A percentile compares a stretch with the other conserved stretches of the same genome.
Conservation (phyloP, 805 yeast genomes). For the Jamesozyma spencerorum region DNA sequence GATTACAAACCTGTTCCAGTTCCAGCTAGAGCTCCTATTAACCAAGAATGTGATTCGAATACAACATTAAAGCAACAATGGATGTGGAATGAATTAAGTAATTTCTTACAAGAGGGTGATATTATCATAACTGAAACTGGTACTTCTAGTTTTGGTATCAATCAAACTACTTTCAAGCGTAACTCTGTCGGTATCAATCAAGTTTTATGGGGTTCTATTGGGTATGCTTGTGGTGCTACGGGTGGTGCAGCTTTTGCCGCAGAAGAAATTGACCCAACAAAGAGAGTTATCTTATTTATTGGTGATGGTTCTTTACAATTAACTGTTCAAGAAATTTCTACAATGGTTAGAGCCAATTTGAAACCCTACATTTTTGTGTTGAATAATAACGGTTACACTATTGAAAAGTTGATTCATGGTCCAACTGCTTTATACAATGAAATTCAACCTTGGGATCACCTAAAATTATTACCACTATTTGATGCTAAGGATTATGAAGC, state of each 20-base stretch:
- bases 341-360: conserved; percentile 48
- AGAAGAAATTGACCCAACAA: conserved; percentile 42
- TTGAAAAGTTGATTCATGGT: conserved; percentile 58
- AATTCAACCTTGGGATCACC: conserved; percentile 54
- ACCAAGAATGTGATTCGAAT: too few relatives aligned
- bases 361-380: conserved; percentile 53
- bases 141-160: conserved; percentile 56
- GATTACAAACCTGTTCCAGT: conserved; percentile 39
- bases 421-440: conserved; percentile 46
- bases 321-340: conserved; percentile 57
- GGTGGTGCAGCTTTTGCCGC: conserved; percentile 56
- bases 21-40: conserved; percentile 37
- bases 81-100: conserved; percentile 49
- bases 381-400: conserved; percentile 35
- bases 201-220: conserved; percentile 61
- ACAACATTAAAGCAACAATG: too few relatives aligned
- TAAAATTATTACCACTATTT: conserved; percentile 2
- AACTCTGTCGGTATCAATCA: conserved; percentile 51
- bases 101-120: conserved; percentile 50
- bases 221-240: conserved; percentile 50
- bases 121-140: conserved; percentile 56
- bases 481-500: conserved; percentile 12
- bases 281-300: conserved; percentile 48
- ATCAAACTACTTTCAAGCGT: conserved; percentile 47
- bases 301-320: conserved; percentile 64